Percentiles rank a stretch among this genome's conserved stretches.
These are phyloP conservation scores for Aspergillus nomiae DNA, from an alignment of 2,329 filamentous ascomycete species.

Conservation along the genomic window DNA sequence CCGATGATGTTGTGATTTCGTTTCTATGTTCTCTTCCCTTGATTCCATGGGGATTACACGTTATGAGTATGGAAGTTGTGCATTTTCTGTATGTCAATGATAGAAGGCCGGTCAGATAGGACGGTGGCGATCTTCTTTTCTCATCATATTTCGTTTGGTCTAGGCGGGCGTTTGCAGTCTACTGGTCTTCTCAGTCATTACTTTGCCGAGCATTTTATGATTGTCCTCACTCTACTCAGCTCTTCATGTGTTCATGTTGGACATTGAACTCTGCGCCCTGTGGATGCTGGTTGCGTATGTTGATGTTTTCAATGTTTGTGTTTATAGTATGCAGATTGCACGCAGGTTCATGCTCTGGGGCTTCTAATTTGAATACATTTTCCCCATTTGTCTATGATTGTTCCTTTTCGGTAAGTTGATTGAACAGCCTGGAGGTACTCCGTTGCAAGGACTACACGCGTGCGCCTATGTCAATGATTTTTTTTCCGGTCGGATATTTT, in stretches of 20 bases:
- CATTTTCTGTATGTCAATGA: constrained; percentile 21
- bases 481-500: not conserved
- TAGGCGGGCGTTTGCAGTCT: constrained; percentile 9
- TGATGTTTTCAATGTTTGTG: constrained; percentile 10
- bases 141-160: constrained; percentile 3
- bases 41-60: constrained; percentile 17
- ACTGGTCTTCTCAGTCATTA: not conserved
- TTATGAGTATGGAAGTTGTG: constrained; percentile 19
- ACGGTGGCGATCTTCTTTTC: constrained; percentile 6
- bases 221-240: not conserved
- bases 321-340: constrained; percentile 17
- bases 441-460: not conserved
- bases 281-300: constrained; percentile 12
- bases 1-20: constrained; percentile 24
- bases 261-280: not conserved
- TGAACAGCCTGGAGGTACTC: not conserved
- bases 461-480: not conserved
- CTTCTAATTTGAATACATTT: constrained; percentile 16
- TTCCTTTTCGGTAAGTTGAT: not conserved
- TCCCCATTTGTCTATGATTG: not conserved
- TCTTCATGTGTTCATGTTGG: not conserved
- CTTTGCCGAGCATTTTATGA: not conserved
- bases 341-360: constrained; percentile 9
- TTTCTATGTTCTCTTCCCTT: constrained; percentile 18
- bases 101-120: constrained; percentile 23